Evolutionary conservation across 2,329 filamentous ascomycete species (phyloP).

Genomic region (Akanthomyces lecanii): DNA sequence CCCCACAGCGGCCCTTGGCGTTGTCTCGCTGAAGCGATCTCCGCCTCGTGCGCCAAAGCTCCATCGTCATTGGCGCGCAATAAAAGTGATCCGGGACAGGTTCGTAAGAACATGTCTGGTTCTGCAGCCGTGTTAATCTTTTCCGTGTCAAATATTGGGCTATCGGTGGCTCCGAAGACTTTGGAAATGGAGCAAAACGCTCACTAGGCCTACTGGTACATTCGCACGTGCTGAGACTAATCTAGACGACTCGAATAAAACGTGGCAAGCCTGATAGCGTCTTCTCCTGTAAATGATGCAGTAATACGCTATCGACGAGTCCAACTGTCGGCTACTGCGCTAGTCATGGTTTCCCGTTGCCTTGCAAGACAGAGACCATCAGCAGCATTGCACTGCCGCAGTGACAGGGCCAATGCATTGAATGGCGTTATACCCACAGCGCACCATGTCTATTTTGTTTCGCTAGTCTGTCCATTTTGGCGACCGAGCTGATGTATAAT

Average conservation of each 20-base stretch:
- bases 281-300: neutral
- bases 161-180: neutral
- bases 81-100: neutral
- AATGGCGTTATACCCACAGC: slow-evolving; percentile 3
- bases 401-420: neutral
- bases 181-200: neutral
- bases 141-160: neutral
- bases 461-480: neutral
- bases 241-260: too few relatives aligned
- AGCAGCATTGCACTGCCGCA: neutral
- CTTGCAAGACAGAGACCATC: neutral
- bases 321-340: neutral
- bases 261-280: too few relatives aligned
- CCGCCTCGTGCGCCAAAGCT: slow-evolving; percentile 10
- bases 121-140: neutral
- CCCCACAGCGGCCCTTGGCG: slow-evolving; percentile 10
- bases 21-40: neutral
- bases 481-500: neutral
- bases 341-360: neutral
- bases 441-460: neutral
- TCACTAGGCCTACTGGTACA: neutral
- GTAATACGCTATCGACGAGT: neutral
- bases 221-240: too few relatives aligned
- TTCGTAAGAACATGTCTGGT: neutral
- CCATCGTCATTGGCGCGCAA: slow-evolving; percentile 1